phyloP scores from a whole-genome alignment of 192 early-diverging fungal species.

The Oehlia diaphana region DNA sequence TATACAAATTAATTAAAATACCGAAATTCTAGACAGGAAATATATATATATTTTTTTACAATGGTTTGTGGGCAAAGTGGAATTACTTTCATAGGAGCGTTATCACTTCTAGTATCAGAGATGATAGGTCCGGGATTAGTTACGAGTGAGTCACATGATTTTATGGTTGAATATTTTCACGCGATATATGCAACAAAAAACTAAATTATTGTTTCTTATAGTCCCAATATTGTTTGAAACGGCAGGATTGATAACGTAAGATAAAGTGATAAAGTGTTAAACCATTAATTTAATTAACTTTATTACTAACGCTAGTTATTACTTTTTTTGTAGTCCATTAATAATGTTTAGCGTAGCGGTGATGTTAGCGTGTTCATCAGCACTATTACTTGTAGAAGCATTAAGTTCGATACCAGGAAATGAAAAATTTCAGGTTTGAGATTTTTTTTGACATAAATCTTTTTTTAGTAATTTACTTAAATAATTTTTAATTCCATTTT shows the following conservation, averaged over 20 bases:
- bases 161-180: neutral
- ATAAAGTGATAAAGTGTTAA: too few species aligned
- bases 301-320: too few species aligned
- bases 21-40: too few species aligned
- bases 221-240: constrained; percentile 6
- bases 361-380: constrained; percentile 54
- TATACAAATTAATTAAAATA: too few species aligned
- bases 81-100: neutral
- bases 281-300: too few species aligned
- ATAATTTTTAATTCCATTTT: neutral
- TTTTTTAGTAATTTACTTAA: neutral
- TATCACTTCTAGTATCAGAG: neutral
- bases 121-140: constrained; percentile 12
- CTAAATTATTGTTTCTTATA: neutral
- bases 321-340: neutral
- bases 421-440: constrained; percentile 39
- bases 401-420: constrained; percentile 71
- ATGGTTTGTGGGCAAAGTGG: neutral
- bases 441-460: neutral
- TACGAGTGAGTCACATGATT: neutral
- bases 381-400: constrained; percentile 67
- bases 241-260: constrained; percentile 18
- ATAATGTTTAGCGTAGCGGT: constrained; percentile 34
- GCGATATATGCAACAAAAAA: too few species aligned
- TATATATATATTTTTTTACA: neutral